These are phyloP conservation scores for Trifolium fragiferum DNA, from an alignment of 306 rosid species.

Conservation along the genomic window DNA sequence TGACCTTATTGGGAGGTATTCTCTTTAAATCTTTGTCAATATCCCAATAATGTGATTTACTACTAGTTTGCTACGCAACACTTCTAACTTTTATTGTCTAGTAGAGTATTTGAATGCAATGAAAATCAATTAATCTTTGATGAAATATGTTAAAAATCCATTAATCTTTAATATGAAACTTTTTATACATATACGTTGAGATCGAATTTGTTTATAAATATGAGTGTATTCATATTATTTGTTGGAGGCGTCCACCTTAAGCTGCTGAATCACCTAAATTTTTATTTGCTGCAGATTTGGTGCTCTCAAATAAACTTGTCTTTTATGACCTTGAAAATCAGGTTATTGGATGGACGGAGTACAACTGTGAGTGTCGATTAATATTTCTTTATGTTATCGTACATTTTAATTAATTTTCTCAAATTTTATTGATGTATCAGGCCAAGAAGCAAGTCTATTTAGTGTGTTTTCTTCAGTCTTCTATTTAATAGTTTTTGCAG, in stretches of 20 bases:
- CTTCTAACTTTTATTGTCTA: constrained; percentile 1
- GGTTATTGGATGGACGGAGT: constrained; percentile 92
- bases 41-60: constrained; percentile 17
- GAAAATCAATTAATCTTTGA: background rate
- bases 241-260: background rate
- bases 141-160: background rate
- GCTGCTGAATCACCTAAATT: constrained; percentile 4
- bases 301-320: constrained; percentile 90
- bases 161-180: background rate
- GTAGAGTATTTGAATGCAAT: constrained; percentile 11
- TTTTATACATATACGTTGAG: constrained; percentile 10
- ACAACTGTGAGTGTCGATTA: constrained; percentile 75
- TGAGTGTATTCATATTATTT: background rate
- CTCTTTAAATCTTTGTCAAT: constrained; percentile 27
- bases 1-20: constrained; percentile 95
- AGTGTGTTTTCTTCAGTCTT: background rate
- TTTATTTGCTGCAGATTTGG: constrained; percentile 74
- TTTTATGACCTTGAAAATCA: constrained; percentile 89
- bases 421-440: constrained; percentile 5
- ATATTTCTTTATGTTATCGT: constrained; percentile 6
- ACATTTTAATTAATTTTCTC: background rate
- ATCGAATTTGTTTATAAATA: background rate
- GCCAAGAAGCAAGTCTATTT: background rate
- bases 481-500: constrained; percentile 4
- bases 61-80: constrained; percentile 23